These are phyloP conservation scores for Aspergillus tanneri DNA, from an alignment of 2,329 filamentous ascomycete genomes.

Conservation along the genomic window DNA sequence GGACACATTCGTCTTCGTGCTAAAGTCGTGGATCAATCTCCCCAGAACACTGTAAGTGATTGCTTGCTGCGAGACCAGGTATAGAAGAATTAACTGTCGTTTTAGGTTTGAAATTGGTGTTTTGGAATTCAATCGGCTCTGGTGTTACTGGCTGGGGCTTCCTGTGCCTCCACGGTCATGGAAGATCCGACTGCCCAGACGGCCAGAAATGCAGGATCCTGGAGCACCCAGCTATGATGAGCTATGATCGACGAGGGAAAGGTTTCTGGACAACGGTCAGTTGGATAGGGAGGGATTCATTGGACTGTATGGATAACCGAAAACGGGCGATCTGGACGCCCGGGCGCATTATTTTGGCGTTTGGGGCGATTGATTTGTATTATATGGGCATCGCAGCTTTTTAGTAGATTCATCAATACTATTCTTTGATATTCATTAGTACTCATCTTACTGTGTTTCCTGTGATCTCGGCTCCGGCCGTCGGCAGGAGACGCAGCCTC, in stretches of 20 bases:
- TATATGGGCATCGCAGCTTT: constrained; percentile 1
- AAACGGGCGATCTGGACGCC: not conserved
- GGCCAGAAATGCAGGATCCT: no score
- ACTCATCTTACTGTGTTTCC: not conserved
- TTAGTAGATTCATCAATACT: no score
- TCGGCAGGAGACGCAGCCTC: constrained; percentile 20
- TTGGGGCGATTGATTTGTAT: constrained; percentile 2
- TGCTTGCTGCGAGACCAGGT: no score
- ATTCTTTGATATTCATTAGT: constrained; percentile 2
- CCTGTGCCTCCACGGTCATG: constrained; percentile 58
- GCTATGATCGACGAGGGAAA: constrained; percentile 29
- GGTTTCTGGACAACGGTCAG: not conserved
- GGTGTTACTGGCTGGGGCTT: constrained; percentile 64
- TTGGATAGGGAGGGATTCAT: not conserved
- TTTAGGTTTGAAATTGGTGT: constrained; percentile 52
- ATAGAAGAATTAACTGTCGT: no score
- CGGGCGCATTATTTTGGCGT: not conserved
- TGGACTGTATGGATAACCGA: constrained; percentile 3
- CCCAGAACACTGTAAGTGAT: constrained; percentile 68
- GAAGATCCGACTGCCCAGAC: constrained; percentile 50
- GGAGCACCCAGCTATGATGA: constrained; percentile 36
- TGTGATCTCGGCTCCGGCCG: not conserved
- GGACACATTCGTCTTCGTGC: constrained; percentile 63
- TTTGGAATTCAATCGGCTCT: constrained; percentile 56
- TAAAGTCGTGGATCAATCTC: constrained; percentile 67